These are phyloP conservation scores for Vanrija humicola DNA, from an alignment of 1,284 basidiomycete species.

Conservation along the genomic window DNA sequence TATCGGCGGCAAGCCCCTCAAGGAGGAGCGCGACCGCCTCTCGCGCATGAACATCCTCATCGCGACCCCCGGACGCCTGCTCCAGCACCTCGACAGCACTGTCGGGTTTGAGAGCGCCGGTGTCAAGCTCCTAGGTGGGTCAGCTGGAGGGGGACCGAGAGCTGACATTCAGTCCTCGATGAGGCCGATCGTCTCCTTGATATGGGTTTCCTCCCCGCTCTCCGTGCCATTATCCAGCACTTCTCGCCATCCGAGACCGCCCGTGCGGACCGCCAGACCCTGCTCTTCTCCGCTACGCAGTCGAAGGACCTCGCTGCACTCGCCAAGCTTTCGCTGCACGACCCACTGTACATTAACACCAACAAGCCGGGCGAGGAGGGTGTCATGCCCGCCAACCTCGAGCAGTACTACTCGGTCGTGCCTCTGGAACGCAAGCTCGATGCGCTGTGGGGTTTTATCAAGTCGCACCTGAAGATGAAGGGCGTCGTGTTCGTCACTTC, in stretches of 20 bases:
- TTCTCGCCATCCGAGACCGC: constrained; percentile 57
- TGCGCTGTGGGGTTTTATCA: constrained; percentile 90
- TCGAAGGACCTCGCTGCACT: constrained; percentile 85
- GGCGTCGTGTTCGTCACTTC: constrained; percentile 90
- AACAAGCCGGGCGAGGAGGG: constrained; percentile 53
- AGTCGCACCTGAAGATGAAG: constrained; percentile 88
- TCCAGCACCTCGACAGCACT: constrained; percentile 99
- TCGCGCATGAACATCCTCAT: constrained; percentile 95
- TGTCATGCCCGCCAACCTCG: constrained; percentile 67
- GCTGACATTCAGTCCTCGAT: constrained; percentile 66
- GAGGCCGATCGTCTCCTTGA: constrained; percentile 96
- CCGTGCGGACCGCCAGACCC: constrained; percentile 69
- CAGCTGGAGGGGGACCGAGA: rapidly evolving
- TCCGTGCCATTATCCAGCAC: constrained; percentile 86
- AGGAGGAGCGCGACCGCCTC: constrained; percentile 84
- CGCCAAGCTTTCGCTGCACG: constrained; percentile 80
- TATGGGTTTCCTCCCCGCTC: constrained; percentile 87
- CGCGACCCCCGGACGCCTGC: constrained; percentile 87
- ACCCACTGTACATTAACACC: constrained; percentile 73
- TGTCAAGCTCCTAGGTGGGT: constrained; percentile 81
- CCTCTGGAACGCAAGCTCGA: constrained; percentile 85
- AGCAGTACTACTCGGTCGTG: constrained; percentile 87
- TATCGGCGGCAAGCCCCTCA: constrained; percentile 93
- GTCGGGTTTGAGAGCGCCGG: constrained; percentile 89
- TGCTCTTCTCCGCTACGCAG: constrained; percentile 96